Base-by-base conservation (phyloP, 225 moss, liverwort and hornwort genomes). In the Rhytidiadelphus loreus region DNA sequence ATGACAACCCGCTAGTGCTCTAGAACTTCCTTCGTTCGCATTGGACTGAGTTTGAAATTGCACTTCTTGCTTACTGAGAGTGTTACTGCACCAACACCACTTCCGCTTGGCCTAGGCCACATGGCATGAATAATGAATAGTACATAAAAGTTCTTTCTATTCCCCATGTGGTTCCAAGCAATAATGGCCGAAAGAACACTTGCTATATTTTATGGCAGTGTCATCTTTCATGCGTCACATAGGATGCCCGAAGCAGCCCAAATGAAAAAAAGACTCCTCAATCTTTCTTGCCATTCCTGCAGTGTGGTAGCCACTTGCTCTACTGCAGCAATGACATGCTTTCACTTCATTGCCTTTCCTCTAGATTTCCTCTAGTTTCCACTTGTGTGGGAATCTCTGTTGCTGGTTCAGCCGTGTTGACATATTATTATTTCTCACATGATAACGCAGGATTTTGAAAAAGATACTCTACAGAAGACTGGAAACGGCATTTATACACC, bases 401-500 rank as follows among this genome's bases (percentile, higher is more conserved):
- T 72, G 23, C 58, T 55, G 72, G 44, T 15, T 28, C 28, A 74
- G 59, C 28, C 53, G 44, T 66, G 50, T 69, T 62, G 44, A 80
- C 39, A 35, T 81, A 62, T 66, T 86, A 46, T 69, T 75, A 12
- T 14, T 83, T 82, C 71, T 90, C 57, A 85, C 30, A 62, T 83
- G 85, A 68, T 80, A 63, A 35, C 56, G 50, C 89, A 97, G 97
- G 97, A 97, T 90, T 99, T 99, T 91, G 95, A 99, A 90, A 96
- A 85, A 80, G 86, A 92, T 60, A 37, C 90, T 16, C 92, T 97
- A 66, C 94, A 94, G 80, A 95, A 87, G 61, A 91, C 89, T 76
- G 94, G 95, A 88, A 95, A 95, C 73, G 99, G 96, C 73, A 92
- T 96, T 48, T 99, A 99, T 83, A 94, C 91, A 55, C 88, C 95